phyloP scores from a whole-genome alignment of 352 stramenopile species.

The Phytophthora cajani region DNA sequence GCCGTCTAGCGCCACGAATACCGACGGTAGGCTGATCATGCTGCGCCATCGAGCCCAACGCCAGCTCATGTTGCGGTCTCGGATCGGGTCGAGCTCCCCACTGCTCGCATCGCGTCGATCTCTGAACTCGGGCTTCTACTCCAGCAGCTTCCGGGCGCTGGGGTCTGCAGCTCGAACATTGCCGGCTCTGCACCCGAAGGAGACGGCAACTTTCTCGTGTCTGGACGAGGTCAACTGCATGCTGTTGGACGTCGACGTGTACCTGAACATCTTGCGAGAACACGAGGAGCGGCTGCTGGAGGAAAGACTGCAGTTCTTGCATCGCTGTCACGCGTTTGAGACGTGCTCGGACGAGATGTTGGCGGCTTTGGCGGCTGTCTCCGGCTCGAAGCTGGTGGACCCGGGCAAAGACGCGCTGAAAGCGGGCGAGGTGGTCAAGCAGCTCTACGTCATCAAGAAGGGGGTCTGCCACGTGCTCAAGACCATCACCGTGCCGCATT shows the following conservation, averaged over 20 bases:
- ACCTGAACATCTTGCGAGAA: constrained; percentile 55
- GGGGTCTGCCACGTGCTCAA: constrained; percentile 79
- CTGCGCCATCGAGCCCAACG: constrained; percentile 33
- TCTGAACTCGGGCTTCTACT: constrained; percentile 16
- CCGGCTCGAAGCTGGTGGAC: constrained; percentile 59
- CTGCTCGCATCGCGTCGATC: constrained; percentile 25
- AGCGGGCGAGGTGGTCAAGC: constrained; percentile 62
- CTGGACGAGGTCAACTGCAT: constrained; percentile 68
- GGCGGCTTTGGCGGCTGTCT: constrained; percentile 50
- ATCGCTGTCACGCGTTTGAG: constrained; percentile 69
- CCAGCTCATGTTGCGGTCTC: constrained; percentile 31
- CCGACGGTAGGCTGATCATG: constrained; percentile 45
- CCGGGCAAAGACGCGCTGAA: constrained; percentile 58
- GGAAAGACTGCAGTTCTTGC: constrained; percentile 61
- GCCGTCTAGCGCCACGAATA: constrained; percentile 43
- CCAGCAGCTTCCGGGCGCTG: constrained; percentile 11
- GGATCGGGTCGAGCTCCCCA: constrained; percentile 16
- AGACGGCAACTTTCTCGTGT: constrained; percentile 56
- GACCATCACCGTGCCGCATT: constrained; percentile 42
- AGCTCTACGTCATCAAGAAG: constrained; percentile 72
- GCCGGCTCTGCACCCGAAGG: constrained; percentile 16
- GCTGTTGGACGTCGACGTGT: constrained; percentile 52
- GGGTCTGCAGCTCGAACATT: constrained; percentile 13
- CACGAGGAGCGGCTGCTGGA: constrained; percentile 56
- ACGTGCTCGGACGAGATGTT: constrained; percentile 62